Conservation (phyloP, 768 basidiomycete species). For the Hypsizygus marmoreus region DNA sequence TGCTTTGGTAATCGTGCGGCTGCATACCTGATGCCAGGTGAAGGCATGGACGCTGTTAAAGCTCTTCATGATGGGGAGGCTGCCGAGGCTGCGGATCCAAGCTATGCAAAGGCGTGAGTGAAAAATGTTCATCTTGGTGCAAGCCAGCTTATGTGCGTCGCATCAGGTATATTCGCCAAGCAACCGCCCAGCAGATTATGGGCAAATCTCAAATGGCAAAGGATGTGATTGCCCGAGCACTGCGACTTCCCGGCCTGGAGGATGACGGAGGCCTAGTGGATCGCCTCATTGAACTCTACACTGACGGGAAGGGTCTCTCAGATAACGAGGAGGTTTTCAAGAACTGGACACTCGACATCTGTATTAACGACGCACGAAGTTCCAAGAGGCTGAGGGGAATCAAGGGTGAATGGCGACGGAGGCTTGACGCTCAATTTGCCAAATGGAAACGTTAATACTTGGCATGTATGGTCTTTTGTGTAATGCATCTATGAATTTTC, state of each 20-base stretch:
- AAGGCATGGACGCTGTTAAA: slow-evolving; percentile 24
- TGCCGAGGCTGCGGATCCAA: slow-evolving; percentile 25
- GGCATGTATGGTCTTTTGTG: too few species aligned
- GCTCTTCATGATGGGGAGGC: slow-evolving; percentile 33
- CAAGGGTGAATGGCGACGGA: slow-evolving; percentile 22
- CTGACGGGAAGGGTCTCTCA: slow-evolving; percentile 23
- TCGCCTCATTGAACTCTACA: slow-evolving; percentile 24
- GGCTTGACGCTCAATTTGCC: slow-evolving; percentile 18
- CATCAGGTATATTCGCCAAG: slow-evolving; percentile 33
- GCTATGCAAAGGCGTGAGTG: slow-evolving; percentile 34
- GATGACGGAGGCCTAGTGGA: slow-evolving; percentile 25
- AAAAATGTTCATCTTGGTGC: not conserved
- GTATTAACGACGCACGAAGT: slow-evolving; percentile 14
- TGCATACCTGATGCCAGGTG: slow-evolving; percentile 28
- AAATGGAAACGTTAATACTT: slow-evolving; percentile 14
- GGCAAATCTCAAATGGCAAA: slow-evolving; percentile 22
- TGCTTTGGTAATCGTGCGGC: slow-evolving; percentile 36
- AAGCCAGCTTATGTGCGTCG: not conserved
- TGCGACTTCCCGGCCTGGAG: slow-evolving; percentile 26
- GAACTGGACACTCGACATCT: slow-evolving; percentile 21
- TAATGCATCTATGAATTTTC: too few species aligned
- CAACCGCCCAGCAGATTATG: slow-evolving; percentile 27
- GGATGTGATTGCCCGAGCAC: slow-evolving; percentile 25
- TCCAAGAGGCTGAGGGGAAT: slow-evolving; percentile 16
- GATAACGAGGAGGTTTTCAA: slow-evolving; percentile 25